Percentiles rank a stretch among this genome's conserved stretches.
phyloP scores from a whole-genome alignment of 345 rosid species.

The Euphorbia lathyris region DNA sequence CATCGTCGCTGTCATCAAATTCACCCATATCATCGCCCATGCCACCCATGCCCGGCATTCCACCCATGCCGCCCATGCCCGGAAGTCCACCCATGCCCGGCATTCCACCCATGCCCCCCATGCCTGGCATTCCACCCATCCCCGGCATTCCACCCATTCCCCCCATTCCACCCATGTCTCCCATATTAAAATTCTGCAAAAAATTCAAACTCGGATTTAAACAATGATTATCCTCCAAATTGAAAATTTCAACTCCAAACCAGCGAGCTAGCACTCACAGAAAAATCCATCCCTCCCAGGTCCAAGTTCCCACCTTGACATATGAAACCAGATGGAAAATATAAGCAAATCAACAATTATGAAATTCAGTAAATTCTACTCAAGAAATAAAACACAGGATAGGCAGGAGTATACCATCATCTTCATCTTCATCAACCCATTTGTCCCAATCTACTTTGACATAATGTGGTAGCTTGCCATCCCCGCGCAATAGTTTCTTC shows the following conservation, averaged over 20 bases:
- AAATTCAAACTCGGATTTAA: slow-evolving; percentile 1
- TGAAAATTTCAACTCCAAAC: background rate
- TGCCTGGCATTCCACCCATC: slow-evolving; percentile 37
- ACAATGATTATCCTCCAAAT: background rate
- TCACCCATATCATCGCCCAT: slow-evolving; percentile 53
- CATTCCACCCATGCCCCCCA: slow-evolving; percentile 38
- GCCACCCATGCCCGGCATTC: slow-evolving; percentile 28
- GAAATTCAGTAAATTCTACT: background rate
- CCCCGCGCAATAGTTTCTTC: slow-evolving; percentile 44
- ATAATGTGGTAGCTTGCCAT: slow-evolving; percentile 48
- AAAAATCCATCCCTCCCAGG: slow-evolving; percentile 74
- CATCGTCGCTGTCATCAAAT: slow-evolving; percentile 85
- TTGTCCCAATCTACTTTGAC: slow-evolving; percentile 59
- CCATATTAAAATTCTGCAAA: slow-evolving; percentile 43
- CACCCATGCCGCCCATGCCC: slow-evolving; percentile 35
- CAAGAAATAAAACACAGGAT: background rate
- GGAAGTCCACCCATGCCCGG: slow-evolving; percentile 36
- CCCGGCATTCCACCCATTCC: slow-evolving; percentile 35
- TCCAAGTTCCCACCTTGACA: slow-evolving; percentile 53
- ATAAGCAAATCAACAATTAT: background rate
- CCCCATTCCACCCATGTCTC: slow-evolving; percentile 33
- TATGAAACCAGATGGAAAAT: slow-evolving; percentile 22
- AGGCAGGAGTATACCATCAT: slow-evolving; percentile 9
- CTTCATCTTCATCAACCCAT: slow-evolving; percentile 67
- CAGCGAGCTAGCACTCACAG: slow-evolving; percentile 36